phyloP scores from a whole-genome alignment of 257 asterid species.

The Plectranthus barbatus region DNA sequence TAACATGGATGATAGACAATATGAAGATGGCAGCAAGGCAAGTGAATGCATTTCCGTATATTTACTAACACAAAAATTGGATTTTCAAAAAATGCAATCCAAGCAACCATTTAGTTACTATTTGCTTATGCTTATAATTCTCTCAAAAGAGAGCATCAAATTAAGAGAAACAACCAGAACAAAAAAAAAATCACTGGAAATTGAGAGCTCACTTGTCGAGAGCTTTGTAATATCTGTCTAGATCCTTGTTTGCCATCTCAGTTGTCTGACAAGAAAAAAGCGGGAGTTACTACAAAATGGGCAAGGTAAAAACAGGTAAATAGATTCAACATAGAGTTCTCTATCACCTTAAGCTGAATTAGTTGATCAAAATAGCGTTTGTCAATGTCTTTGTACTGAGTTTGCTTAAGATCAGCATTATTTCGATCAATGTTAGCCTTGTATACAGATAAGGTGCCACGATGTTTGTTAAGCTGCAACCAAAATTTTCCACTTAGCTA shows the following conservation, averaged over 20 bases:
- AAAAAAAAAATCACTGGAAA: not conserved
- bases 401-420: constrained; percentile 73
- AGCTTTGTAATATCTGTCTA: constrained; percentile 89
- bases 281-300: constrained; percentile 1
- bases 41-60: not conserved
- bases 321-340: not conserved
- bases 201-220: constrained; percentile 77
- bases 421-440: constrained; percentile 72
- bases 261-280: constrained; percentile 54
- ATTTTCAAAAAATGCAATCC: not conserved
- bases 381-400: constrained; percentile 95
- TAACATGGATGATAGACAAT: not conserved
- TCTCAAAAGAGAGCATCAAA: not conserved
- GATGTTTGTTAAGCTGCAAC: constrained; percentile 67
- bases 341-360: constrained; percentile 83
- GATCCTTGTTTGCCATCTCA: constrained; percentile 99
- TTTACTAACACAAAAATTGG: not conserved
- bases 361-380: constrained; percentile 93
- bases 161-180: not conserved
- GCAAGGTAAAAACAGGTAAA: not conserved
- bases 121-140: not conserved
- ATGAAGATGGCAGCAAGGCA: not conserved
- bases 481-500: constrained; percentile 17
- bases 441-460: constrained; percentile 77
- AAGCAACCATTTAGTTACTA: not conserved